A percentile compares a stretch with the other conserved stretches of the same genome.
Evolutionary conservation across 352 stramenopile genomes (phyloP).

Genomic region (Phytopythium chamaehyphon): DNA sequence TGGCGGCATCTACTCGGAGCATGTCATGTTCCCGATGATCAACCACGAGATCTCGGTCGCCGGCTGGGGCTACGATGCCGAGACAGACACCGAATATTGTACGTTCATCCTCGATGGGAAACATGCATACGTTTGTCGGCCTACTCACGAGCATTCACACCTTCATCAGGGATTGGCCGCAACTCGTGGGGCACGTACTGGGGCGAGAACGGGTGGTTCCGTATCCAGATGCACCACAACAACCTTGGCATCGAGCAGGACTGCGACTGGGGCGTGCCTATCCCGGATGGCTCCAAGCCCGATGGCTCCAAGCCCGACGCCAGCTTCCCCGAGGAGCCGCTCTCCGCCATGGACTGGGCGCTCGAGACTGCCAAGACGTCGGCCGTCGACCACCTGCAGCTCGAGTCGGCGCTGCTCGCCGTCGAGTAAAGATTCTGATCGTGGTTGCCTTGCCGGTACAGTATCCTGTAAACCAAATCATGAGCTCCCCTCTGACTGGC

Average conservation of each 20-base stretch:
- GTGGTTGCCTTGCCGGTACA: background rate
- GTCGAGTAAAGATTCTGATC: too few relatives aligned
- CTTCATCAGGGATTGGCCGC: slow-evolving; percentile 68
- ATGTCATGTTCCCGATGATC: slow-evolving; percentile 75
- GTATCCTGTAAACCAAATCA: background rate
- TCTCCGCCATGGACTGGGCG: slow-evolving; percentile 5
- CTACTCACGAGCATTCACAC: background rate
- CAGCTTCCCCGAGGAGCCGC: background rate
- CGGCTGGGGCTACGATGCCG: slow-evolving; percentile 85
- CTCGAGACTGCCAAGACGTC: slow-evolving; percentile 2
- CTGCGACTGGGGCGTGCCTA: slow-evolving; percentile 86
- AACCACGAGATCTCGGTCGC: slow-evolving; percentile 90
- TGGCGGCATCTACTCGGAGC: slow-evolving; percentile 81
- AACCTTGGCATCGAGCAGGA: slow-evolving; percentile 88
- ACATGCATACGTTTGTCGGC: too few relatives aligned
- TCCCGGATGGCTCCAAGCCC: slow-evolving; percentile 76
- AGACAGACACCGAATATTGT: slow-evolving; percentile 89
- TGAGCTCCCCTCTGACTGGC: background rate
- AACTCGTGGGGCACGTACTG: slow-evolving; percentile 93
- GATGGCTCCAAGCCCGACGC: slow-evolving; percentile 63
- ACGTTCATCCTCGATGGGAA: too few relatives aligned
- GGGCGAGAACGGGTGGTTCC: slow-evolving; percentile 92
- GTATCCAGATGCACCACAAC: slow-evolving; percentile 88
- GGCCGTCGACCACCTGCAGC: slow-evolving; percentile 17
- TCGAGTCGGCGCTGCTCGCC: slow-evolving; percentile 17